phyloP scores from a whole-genome alignment of 768 basidiomycete species.

The Pleurotus salmoneostramineus region DNA sequence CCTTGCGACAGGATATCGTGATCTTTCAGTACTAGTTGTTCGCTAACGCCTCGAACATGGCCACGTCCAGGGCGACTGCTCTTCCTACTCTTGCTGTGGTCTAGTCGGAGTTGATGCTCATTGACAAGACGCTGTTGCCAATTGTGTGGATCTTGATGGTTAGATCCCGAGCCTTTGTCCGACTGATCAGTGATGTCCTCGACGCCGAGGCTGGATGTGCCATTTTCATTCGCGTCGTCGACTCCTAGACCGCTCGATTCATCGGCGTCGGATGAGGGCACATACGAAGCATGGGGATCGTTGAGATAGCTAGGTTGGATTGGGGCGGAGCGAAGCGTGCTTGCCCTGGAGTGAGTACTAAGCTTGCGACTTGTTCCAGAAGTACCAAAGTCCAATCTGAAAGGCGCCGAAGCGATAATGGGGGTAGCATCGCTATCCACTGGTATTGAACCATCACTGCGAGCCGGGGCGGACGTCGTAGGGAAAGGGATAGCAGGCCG shows the following conservation, averaged over 20 bases:
- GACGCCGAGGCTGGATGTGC: not conserved
- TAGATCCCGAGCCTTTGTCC: not conserved
- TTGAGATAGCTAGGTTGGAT: not conserved
- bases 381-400: not conserved
- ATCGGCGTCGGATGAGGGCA: not conserved
- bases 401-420: not conserved
- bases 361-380: not conserved
- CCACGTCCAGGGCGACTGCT: not conserved
- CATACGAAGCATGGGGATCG: not conserved
- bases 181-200: not conserved
- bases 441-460: constrained; percentile 13
- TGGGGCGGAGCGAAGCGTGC: not conserved
- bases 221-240: not conserved
- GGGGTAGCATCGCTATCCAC: constrained; percentile 13
- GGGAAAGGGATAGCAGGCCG: constrained; percentile 4
- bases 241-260: not conserved
- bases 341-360: not conserved
- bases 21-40: not conserved
- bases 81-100: not conserved
- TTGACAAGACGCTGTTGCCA: constrained; percentile 5
- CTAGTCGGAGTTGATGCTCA: not conserved
- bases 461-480: not conserved
- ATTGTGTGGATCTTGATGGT: not conserved
- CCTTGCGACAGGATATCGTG: not conserved
- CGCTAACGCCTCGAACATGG: not conserved